These are phyloP conservation scores for Colletotrichum graminicola DNA, from an alignment of 2,329 filamentous ascomycete species.

Conservation along the genomic window DNA sequence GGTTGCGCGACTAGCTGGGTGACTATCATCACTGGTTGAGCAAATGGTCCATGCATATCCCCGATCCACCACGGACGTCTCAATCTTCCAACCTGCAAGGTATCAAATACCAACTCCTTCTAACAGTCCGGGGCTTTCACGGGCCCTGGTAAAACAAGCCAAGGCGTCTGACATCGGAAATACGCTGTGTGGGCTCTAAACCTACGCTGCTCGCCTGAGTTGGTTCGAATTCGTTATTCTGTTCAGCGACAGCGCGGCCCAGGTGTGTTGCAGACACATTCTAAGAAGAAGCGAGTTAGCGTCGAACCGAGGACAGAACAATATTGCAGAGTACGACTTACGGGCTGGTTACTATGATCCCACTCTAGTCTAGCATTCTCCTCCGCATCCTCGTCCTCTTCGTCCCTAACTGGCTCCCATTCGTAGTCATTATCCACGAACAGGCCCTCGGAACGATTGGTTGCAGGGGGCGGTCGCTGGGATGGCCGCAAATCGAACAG, in stretches of 20 bases:
- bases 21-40: slow-evolving; percentile 55
- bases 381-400: slow-evolving; percentile 72
- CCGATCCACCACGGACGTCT: not conserved
- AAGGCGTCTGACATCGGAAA: slow-evolving; percentile 72
- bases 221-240: slow-evolving; percentile 45
- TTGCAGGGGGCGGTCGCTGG: slow-evolving; percentile 66
- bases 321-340: slow-evolving; percentile 53
- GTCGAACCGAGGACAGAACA: slow-evolving; percentile 15
- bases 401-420: slow-evolving; percentile 77
- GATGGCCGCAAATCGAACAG: slow-evolving; percentile 63
- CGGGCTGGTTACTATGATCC: slow-evolving; percentile 76
- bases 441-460: slow-evolving; percentile 74
- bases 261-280: slow-evolving; percentile 59
- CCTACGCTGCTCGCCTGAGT: slow-evolving; percentile 45
- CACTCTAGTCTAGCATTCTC: slow-evolving; percentile 78
- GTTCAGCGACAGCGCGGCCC: slow-evolving; percentile 52
- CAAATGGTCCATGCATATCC: slow-evolving; percentile 32
- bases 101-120: slow-evolving; percentile 43
- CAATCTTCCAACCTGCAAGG: not conserved
- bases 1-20: slow-evolving; percentile 94
- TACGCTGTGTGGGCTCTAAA: slow-evolving; percentile 79
- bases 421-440: slow-evolving; percentile 80
- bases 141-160: slow-evolving; percentile 53
- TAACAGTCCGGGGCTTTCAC: slow-evolving; percentile 43
- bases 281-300: slow-evolving; percentile 53